Conservation (phyloP, 768 basidiomycete genomes). For the Hydnomerulius pinastri region DNA sequence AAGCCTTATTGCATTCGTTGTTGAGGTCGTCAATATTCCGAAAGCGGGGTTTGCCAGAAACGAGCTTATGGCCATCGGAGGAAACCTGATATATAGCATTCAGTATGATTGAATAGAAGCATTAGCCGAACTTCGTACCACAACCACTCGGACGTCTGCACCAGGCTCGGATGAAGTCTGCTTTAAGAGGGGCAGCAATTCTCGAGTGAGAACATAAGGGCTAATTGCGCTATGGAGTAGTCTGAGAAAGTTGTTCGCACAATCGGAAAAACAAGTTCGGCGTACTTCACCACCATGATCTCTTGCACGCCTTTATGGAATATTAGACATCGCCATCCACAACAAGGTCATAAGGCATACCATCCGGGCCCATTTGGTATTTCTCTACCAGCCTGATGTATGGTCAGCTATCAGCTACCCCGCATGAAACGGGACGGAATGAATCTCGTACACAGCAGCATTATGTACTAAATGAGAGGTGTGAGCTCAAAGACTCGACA, state of each 20-base stretch:
- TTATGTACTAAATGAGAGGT: conserved; percentile 49
- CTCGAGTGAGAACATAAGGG: conserved; percentile 56
- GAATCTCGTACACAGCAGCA: conserved; percentile 45
- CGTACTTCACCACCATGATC: conserved; percentile 48
- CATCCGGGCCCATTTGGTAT: conserved; percentile 27
- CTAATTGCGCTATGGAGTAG: conserved; percentile 43
- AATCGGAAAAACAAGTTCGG: neutral
- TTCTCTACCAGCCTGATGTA: conserved; percentile 18
- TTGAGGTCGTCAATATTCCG: conserved; percentile 38
- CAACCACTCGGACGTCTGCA: conserved; percentile 63
- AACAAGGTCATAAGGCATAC: conserved; percentile 10
- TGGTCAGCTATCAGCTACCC: conserved; percentile 12
- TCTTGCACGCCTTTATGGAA: conserved; percentile 37
- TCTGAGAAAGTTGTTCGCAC: neutral
- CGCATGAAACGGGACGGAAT: neutral
- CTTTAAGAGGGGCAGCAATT: conserved; percentile 53
- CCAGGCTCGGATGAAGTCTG: conserved; percentile 47
- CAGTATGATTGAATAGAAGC: neutral
- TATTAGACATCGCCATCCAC: neutral
- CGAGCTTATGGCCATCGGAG: conserved; percentile 29
- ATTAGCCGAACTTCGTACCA: conserved; percentile 38
- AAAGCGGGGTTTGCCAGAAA: conserved; percentile 27
- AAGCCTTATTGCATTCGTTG: conserved; percentile 29
- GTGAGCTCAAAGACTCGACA: neutral
- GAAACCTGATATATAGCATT: conserved; percentile 28